phyloP scores from a whole-genome alignment of 306 rosid genomes.

The Luffa aegyptiaca region DNA sequence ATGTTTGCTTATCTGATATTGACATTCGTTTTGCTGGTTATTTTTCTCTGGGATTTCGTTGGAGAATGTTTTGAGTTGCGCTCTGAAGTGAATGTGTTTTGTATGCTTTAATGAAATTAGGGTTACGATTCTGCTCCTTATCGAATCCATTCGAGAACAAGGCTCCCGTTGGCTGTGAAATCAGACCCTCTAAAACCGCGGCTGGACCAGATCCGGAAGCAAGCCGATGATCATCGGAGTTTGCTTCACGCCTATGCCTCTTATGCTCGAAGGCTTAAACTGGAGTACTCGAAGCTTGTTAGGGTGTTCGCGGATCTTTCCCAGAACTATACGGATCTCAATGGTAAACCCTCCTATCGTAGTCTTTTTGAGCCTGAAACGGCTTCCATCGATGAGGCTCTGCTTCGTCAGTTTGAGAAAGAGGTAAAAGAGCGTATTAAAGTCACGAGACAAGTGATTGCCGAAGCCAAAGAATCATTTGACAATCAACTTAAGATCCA shows the following conservation, averaged over 20 bases:
- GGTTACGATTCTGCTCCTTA: slow-evolving; percentile 30
- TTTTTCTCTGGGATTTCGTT: neutral
- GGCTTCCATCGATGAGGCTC: slow-evolving; percentile 48
- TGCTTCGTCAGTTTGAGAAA: slow-evolving; percentile 74
- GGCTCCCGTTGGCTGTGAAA: slow-evolving; percentile 68
- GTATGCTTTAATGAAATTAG: slow-evolving; percentile 22
- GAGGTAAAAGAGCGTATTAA: slow-evolving; percentile 87
- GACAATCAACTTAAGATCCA: slow-evolving; percentile 94
- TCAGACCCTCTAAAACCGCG: slow-evolving; percentile 88
- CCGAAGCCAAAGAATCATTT: slow-evolving; percentile 84
- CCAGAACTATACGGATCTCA: slow-evolving; percentile 59
- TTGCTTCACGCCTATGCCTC: slow-evolving; percentile 65
- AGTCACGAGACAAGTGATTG: slow-evolving; percentile 62
- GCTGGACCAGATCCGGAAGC: slow-evolving; percentile 86
- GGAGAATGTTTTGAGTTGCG: neutral
- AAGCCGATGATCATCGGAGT: slow-evolving; percentile 75
- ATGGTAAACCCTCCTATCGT: slow-evolving; percentile 46
- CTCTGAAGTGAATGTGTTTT: slow-evolving; percentile 1
- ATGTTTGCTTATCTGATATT: neutral
- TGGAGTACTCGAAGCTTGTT: slow-evolving; percentile 81
- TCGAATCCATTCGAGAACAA: slow-evolving; percentile 40
- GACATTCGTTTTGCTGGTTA: neutral
- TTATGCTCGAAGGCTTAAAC: slow-evolving; percentile 83
- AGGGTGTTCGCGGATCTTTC: slow-evolving; percentile 76
- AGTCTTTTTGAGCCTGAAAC: slow-evolving; percentile 46